Base-by-base conservation (phyloP, 805 yeast species). In the Ogataea wickerhamii region DNA sequence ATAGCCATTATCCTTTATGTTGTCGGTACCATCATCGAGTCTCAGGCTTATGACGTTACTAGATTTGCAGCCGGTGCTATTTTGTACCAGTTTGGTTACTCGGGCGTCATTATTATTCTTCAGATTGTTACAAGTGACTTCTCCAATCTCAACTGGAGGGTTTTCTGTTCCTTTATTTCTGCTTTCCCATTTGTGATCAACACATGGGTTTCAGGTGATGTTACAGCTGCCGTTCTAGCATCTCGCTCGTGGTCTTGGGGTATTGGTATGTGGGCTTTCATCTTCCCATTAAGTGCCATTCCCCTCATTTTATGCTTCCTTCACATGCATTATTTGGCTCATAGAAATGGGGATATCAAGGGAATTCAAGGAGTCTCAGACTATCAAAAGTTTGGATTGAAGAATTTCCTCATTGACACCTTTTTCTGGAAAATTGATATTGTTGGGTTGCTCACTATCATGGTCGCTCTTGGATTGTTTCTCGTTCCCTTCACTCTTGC, bases 261-360 rank as follows among this genome's bases (percentile, higher is more conserved):
- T 52, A 76, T 82, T 49, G 88, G 82, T 27, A 82, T 83, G 74
- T 83, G 84, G 84, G 87, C 88, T 2, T 78, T 80, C 49, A 80
- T 83, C 46, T 74, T 78, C 69, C 89, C 89, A 24, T 63, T 80
- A 26, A 55, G 78, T 4, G 66, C 80, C 47, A 36, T 83, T n/a
- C 91, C 89, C 16, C 58, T 83, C 36, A 47, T 80, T 6, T 45
- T 48, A 4, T 71, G 80, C 51, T 63, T 78, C 51, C 13, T 68
- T 3, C 81, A 80, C 57, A 78, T 81, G 83, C 58, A 71, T 47
- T 62, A 60, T 47, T 54, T 60, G 40, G 88, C 86, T 11, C 51
- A 68, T 12, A 71, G 64, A 39, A 71, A 75, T 13, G 69, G 67
- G n/a, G 80, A 77, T 42, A 70, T 79, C 72, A 52, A 56, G 18